phyloP scores from a whole-genome alignment of 257 asterid genomes.

The Forsythia suspensa region DNA sequence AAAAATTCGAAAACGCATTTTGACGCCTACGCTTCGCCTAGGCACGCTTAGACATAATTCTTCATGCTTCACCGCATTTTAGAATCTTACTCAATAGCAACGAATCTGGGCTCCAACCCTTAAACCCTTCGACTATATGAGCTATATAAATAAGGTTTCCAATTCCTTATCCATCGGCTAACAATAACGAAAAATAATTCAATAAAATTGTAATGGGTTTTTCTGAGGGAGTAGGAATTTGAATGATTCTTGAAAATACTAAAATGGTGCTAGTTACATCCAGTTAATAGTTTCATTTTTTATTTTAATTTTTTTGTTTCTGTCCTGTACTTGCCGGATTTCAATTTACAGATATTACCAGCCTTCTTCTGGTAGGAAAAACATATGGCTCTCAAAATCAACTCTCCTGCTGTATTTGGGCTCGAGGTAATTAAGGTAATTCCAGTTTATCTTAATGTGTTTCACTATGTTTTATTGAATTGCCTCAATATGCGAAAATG shows the following conservation, averaged over 20 bases:
- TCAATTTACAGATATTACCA: neutral
- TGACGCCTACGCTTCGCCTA: too few relatives aligned
- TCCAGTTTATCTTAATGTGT: neutral
- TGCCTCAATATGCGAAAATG: neutral
- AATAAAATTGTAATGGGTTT: neutral
- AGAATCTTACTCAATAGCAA: neutral
- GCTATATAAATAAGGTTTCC: neutral
- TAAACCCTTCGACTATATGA: neutral
- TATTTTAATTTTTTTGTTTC: too few relatives aligned
- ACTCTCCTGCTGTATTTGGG: constrained; percentile 42
- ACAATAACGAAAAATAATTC: neutral
- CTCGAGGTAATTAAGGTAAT: constrained; percentile 37
- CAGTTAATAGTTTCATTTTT: neutral
- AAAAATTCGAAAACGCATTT: too few relatives aligned
- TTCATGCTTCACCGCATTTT: too few relatives aligned
- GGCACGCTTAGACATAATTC: too few relatives aligned
- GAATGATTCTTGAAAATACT: neutral
- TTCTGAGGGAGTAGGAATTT: neutral
- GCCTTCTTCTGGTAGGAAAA: neutral
- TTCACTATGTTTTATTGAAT: neutral
- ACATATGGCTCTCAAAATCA: constrained; percentile 58
- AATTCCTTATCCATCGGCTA: neutral
- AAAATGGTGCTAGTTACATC: neutral
- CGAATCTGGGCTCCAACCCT: neutral
- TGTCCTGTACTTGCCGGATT: neutral